Evolutionary conservation across 495 filamentous ascomycete species (phyloP).

Genomic region (Penicillium dipodomyicola): DNA sequence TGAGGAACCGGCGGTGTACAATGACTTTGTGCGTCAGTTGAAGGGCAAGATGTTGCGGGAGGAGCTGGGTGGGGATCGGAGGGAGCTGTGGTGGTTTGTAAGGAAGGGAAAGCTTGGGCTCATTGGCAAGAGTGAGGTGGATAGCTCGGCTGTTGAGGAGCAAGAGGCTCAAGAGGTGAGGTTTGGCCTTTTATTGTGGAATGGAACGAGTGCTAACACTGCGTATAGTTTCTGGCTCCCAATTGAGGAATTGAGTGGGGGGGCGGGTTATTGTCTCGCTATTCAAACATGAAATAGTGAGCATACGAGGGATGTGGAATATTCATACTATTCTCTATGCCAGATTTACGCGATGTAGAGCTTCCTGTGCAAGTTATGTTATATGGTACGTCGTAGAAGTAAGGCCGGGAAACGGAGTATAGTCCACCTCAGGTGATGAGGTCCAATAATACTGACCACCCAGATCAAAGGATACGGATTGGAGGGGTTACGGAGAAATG

Average conservation of each 20-base stretch:
- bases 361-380: background rate
- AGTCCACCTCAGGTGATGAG: background rate
- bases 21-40: slow-evolving; percentile 66
- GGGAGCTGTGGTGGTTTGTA: slow-evolving; percentile 79
- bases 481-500: background rate
- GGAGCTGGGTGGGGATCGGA: slow-evolving; percentile 75
- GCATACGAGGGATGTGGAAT: background rate
- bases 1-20: slow-evolving; percentile 76
- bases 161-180: slow-evolving; percentile 65
- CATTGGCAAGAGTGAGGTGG: slow-evolving; percentile 60
- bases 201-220: slow-evolving; percentile 13
- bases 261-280: background rate
- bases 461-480: background rate
- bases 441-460: background rate
- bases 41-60: slow-evolving; percentile 70
- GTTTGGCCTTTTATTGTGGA: background rate
- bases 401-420: background rate
- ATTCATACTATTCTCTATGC: background rate
- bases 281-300: background rate
- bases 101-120: slow-evolving; percentile 66
- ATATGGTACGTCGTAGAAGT: background rate
- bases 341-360: background rate
- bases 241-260: slow-evolving; percentile 13
- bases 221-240: slow-evolving; percentile 32
- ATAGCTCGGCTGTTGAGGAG: slow-evolving; percentile 60